phyloP scores from a whole-genome alignment of 2,329 filamentous ascomycete genomes.

The Neopestalotiopsis sp. region DNA sequence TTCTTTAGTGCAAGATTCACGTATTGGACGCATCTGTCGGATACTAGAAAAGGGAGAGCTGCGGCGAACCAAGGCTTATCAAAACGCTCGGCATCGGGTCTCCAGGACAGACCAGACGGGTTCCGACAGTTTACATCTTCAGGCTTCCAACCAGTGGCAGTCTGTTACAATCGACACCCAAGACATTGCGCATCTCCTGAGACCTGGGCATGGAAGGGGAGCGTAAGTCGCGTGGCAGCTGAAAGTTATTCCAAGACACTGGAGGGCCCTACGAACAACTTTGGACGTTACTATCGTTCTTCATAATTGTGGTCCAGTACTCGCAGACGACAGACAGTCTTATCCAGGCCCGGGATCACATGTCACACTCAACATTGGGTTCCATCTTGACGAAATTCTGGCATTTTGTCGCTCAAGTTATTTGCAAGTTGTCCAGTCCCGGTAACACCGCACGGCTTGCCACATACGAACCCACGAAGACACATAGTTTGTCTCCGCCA shows the following conservation, averaged over 20 bases:
- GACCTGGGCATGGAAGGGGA: conserved; percentile 22
- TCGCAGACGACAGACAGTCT: conserved; percentile 19
- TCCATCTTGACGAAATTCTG: conserved; percentile 6
- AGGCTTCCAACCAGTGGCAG: conserved; percentile 32
- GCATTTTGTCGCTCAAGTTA: conserved; percentile 14
- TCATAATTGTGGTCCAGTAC: conserved; percentile 27
- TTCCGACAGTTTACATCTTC: conserved; percentile 30
- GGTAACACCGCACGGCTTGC: conserved; percentile 15
- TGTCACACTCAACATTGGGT: conserved; percentile 7
- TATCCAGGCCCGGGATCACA: neutral
- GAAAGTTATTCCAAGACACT: conserved; percentile 24
- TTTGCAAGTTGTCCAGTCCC: conserved; percentile 19
- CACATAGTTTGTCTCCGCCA: conserved; percentile 6
- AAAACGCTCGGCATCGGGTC: conserved; percentile 15
- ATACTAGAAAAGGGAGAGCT: conserved; percentile 7
- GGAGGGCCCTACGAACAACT: conserved; percentile 22
- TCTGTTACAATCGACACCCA: conserved; percentile 27
- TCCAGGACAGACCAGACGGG: conserved; percentile 25
- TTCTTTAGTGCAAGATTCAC: neutral
- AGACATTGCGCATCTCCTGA: conserved; percentile 32
- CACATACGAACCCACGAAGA: conserved; percentile 20
- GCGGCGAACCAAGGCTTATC: neutral
- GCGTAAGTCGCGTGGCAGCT: conserved; percentile 6
- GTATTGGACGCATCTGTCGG: neutral
- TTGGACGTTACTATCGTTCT: conserved; percentile 20